These are phyloP conservation scores for Clarireedia homoeocarpa DNA, from an alignment of 2,329 filamentous ascomycete genomes.

Conservation along the genomic window DNA sequence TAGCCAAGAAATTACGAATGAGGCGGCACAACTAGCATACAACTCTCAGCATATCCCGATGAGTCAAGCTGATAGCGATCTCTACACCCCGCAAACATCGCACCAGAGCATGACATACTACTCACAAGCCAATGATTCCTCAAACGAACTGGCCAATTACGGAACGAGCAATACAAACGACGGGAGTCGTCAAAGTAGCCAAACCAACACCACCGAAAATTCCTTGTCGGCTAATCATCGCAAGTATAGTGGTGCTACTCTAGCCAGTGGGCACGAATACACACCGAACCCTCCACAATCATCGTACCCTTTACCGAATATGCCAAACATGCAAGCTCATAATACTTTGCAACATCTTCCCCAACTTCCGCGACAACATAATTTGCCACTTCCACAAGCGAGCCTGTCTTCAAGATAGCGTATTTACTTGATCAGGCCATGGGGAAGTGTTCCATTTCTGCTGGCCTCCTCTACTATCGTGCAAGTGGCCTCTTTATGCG, in stretches of 20 bases:
- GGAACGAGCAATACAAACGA: conserved; percentile 4
- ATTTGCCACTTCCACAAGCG: not conserved
- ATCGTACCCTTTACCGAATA: not conserved
- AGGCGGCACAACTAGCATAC: conserved; percentile 1
- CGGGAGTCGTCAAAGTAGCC: conserved; percentile 7
- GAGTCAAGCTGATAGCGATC: not conserved
- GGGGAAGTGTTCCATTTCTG: too few relatives aligned
- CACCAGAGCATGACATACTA: not conserved
- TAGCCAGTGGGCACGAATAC: not conserved
- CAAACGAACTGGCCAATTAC: not conserved
- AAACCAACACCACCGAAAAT: conserved; percentile 1
- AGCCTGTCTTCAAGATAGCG: too few relatives aligned
- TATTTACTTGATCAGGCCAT: too few relatives aligned
- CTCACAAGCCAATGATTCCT: not conserved
- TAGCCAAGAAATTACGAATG: conserved; percentile 19
- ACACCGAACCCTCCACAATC: not conserved
- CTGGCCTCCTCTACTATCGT: too few relatives aligned
- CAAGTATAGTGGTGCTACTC: conserved; percentile 3
- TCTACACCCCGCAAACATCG: not conserved
- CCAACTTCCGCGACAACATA: not conserved
- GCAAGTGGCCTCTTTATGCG: too few relatives aligned
- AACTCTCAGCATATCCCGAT: not conserved
- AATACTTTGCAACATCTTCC: not conserved
- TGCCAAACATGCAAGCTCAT: not conserved
- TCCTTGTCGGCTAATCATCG: conserved; percentile 2